These are phyloP conservation scores for Nothophaeocryptopus gaeumannii DNA, from an alignment of 2,329 filamentous ascomycete species.

Conservation along the genomic window DNA sequence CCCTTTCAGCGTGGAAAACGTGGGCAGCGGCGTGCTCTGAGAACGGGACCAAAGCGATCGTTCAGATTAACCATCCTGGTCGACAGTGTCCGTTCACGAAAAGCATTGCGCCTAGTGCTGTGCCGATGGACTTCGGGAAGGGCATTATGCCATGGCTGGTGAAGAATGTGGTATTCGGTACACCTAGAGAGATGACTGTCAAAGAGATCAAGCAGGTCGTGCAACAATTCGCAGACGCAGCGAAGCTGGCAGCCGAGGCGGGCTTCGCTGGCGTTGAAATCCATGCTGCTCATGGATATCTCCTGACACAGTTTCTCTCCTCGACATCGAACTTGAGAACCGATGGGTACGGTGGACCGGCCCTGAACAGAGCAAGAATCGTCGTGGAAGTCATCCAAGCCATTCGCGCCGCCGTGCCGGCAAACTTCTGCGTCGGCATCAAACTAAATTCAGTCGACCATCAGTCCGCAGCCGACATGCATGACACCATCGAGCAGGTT, in stretches of 20 bases:
- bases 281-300: conserved; percentile 37
- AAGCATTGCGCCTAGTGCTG: conserved; percentile 8
- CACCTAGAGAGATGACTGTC: conserved; percentile 13
- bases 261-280: conserved; percentile 27
- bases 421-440: conserved; percentile 15
- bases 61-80: conserved; percentile 22
- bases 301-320: conserved; percentile 38
- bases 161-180: conserved; percentile 10
- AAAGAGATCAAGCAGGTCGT: conserved; percentile 14
- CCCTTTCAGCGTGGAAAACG: conserved; percentile 1
- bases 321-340: conserved; percentile 38
- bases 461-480: conserved; percentile 15
- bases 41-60: conserved; percentile 11
- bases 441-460: conserved; percentile 21
- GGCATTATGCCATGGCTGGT: too few species aligned
- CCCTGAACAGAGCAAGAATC: conserved; percentile 38
- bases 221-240: conserved; percentile 23
- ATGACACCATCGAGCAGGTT: conserved; percentile 14
- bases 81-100: conserved; percentile 4
- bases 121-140: conserved; percentile 13
- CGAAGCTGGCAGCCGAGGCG: conserved; percentile 33
- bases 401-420: conserved; percentile 11
- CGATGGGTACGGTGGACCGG: conserved; percentile 39
- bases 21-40: conserved; percentile 5
- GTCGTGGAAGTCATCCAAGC: conserved; percentile 36